Evolutionary conservation across 306 rosid genomes (phyloP).

Genomic region (Vicia sativa): DNA sequence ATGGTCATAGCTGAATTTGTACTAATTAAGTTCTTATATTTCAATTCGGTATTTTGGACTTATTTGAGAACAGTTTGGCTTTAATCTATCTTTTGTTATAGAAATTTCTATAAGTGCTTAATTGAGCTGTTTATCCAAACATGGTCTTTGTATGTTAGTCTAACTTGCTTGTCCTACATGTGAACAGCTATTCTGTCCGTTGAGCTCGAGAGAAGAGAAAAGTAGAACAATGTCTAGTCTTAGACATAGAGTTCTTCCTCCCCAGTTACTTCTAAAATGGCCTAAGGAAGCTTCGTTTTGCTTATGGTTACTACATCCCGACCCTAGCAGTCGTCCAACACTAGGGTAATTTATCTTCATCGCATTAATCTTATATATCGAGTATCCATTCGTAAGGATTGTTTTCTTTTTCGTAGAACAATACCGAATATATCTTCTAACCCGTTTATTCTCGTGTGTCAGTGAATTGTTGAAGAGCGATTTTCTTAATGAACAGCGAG

Average conservation of each 20-base stretch:
- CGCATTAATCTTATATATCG: conserved; percentile 24
- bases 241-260: conserved; percentile 97
- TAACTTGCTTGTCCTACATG: conserved; percentile 47
- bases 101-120: not conserved
- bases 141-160: conserved; percentile 4
- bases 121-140: not conserved
- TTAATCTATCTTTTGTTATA: not conserved
- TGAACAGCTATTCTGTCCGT: conserved; percentile 88
- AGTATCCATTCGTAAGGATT: conserved; percentile 14
- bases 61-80: not conserved
- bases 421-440: conserved; percentile 17
- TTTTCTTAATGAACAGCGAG: conserved; percentile 82
- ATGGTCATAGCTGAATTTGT: conserved; percentile 54
- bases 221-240: conserved; percentile 87
- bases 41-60: conserved; percentile 27
- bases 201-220: conserved; percentile 84
- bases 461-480: conserved; percentile 86
- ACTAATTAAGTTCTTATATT: conserved; percentile 25
- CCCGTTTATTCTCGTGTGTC: conserved; percentile 46
- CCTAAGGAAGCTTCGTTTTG: conserved; percentile 98
- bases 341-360: conserved; percentile 58
- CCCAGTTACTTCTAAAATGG: conserved; percentile 95
- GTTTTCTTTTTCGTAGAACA: not conserved
- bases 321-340: conserved; percentile 82
- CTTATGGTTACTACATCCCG: conserved; percentile 93